Conservation (phyloP, 441 rosid species). For the Kokia cookei region DNA sequence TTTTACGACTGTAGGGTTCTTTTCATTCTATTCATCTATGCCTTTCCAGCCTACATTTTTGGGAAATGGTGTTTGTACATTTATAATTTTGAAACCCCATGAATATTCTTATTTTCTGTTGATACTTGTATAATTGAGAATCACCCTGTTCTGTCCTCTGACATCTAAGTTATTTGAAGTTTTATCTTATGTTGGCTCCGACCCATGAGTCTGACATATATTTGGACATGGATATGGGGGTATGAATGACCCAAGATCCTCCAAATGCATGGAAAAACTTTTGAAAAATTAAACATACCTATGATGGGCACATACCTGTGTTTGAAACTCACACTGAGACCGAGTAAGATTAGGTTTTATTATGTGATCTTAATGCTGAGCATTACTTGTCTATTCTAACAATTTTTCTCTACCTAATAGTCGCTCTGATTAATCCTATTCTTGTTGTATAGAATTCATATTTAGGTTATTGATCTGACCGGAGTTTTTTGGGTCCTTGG, state of each 20-base stretch:
- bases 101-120: background rate
- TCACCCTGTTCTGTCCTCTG: background rate
- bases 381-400: background rate
- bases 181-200: background rate
- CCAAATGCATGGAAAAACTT: background rate
- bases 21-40: background rate
- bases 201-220: background rate
- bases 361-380: background rate
- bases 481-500: slow-evolving; percentile 13
- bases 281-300: background rate
- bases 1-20: background rate
- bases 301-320: background rate
- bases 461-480: slow-evolving; percentile 14
- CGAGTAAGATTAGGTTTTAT: background rate
- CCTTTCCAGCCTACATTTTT: background rate
- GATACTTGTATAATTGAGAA: background rate
- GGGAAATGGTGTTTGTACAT: background rate
- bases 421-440: background rate
- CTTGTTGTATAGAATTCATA: background rate
- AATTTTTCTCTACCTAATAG: background rate
- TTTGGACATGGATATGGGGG: background rate
- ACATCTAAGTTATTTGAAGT: background rate
- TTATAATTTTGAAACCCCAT: background rate
- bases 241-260: background rate
- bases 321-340: background rate